Evolutionary conservation across 352 stramenopile species (phyloP).

Genomic region (Phytophthora hibernalis): DNA sequence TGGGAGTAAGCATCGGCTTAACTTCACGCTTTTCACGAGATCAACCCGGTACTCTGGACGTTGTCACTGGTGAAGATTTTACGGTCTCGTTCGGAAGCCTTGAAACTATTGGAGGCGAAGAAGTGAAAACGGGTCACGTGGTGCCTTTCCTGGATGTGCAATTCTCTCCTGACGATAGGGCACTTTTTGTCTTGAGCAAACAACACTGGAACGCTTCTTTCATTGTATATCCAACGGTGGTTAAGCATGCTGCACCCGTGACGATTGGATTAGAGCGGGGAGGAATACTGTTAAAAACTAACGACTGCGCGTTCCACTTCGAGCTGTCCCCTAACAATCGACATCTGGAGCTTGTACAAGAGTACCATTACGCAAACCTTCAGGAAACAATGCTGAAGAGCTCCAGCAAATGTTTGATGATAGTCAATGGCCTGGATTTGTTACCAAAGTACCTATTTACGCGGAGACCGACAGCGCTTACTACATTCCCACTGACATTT

Average conservation of each 20-base stretch:
- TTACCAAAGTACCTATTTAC: slow-evolving; percentile 61
- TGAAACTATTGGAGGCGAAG: slow-evolving; percentile 33
- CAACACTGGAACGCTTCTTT: slow-evolving; percentile 68
- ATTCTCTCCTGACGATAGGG: slow-evolving; percentile 31
- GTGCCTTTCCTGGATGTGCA: slow-evolving; percentile 55
- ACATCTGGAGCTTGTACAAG: slow-evolving; percentile 59
- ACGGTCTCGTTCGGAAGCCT: slow-evolving; percentile 28
- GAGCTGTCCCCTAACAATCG: slow-evolving; percentile 41
- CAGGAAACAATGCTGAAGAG: slow-evolving; percentile 47
- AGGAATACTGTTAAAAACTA: slow-evolving; percentile 63
- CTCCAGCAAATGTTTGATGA: slow-evolving; percentile 63
- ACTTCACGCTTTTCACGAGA: slow-evolving; percentile 28
- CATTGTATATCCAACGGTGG: slow-evolving; percentile 75
- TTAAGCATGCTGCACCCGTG: slow-evolving; percentile 58
- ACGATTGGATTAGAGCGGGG: slow-evolving; percentile 53
- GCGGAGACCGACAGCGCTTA: slow-evolving; percentile 64
- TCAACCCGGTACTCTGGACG: slow-evolving; percentile 1
- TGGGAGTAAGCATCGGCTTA: slow-evolving; percentile 38
- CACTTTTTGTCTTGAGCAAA: slow-evolving; percentile 67
- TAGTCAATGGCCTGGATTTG: slow-evolving; percentile 73
- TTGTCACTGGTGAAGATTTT: slow-evolving; percentile 13
- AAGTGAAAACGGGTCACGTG: slow-evolving; percentile 19
- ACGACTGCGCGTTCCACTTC: slow-evolving; percentile 77
- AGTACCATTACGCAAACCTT: slow-evolving; percentile 62
- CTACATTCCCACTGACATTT: slow-evolving; percentile 57